Conservation (phyloP, 192 early-diverging fungal species). For the Geranomyces michiganensis region DNA sequence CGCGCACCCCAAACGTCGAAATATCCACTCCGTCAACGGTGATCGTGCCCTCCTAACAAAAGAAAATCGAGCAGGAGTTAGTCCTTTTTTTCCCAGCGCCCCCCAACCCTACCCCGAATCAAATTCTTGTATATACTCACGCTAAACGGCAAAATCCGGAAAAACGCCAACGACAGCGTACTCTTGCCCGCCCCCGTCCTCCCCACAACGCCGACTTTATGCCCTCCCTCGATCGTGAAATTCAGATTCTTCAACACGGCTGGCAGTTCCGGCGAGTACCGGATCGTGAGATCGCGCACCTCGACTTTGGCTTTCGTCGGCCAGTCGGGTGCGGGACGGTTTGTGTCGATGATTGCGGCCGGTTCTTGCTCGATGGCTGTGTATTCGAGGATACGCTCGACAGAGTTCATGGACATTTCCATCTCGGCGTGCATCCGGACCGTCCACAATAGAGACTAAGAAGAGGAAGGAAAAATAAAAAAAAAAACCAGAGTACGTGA, state of each 20-base stretch:
- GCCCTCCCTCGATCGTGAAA: slow-evolving; percentile 65
- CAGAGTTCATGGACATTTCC: slow-evolving; percentile 61
- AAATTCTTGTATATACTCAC: too few species aligned
- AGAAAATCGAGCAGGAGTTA: slow-evolving; percentile 2
- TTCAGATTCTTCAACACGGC: slow-evolving; percentile 72
- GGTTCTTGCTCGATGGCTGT: slow-evolving; percentile 80
- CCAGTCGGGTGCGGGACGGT: slow-evolving; percentile 48
- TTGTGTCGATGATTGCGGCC: slow-evolving; percentile 57
- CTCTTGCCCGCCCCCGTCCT: slow-evolving; percentile 83
- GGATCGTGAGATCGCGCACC: slow-evolving; percentile 65
- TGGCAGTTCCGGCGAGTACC: slow-evolving; percentile 72
- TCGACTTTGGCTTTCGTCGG: slow-evolving; percentile 71
- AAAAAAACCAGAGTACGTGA: too few species aligned
- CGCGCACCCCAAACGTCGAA: slow-evolving; percentile 57
- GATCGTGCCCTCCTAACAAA: slow-evolving; percentile 51
- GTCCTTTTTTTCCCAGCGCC: too few species aligned
- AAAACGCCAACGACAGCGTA: slow-evolving; percentile 70
- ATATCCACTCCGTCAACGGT: slow-evolving; percentile 75
- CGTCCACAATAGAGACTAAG: slow-evolving; percentile 48
- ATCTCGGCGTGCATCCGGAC: slow-evolving; percentile 59
- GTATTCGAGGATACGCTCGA: slow-evolving; percentile 90
- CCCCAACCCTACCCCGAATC: too few species aligned
- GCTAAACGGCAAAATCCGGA: slow-evolving; percentile 61
- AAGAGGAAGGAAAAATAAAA: too few species aligned
- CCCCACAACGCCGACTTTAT: slow-evolving; percentile 56